These are phyloP conservation scores for Ilyonectria mors-panacis DNA, from an alignment of 2,329 filamentous ascomycete genomes.

Conservation along the genomic window DNA sequence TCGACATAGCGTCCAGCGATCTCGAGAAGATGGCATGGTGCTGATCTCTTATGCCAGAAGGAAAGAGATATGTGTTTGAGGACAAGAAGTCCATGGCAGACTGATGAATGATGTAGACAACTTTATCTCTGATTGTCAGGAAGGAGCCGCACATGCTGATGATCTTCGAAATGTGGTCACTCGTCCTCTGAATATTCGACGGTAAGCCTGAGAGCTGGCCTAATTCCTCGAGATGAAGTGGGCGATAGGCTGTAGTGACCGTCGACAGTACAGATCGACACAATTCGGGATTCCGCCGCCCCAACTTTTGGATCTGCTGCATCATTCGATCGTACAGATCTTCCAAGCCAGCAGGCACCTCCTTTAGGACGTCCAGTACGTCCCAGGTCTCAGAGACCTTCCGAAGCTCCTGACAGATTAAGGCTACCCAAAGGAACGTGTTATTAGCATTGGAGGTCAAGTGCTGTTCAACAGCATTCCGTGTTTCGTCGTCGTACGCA, in stretches of 20 bases:
- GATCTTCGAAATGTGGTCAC: slow-evolving; percentile 44
- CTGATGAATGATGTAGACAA: slow-evolving; percentile 57
- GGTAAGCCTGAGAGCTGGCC: slow-evolving; percentile 39
- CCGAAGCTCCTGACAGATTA: slow-evolving; percentile 37
- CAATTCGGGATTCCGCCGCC: not conserved
- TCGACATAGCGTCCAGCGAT: slow-evolving; percentile 52
- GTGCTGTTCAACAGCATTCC: slow-evolving; percentile 23
- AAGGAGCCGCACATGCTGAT: slow-evolving; percentile 57
- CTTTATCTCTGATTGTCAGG: slow-evolving; percentile 49
- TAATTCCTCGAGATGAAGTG: slow-evolving; percentile 53
- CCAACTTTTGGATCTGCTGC: slow-evolving; percentile 42
- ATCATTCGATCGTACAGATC: slow-evolving; percentile 58
- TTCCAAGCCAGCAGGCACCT: slow-evolving; percentile 54
- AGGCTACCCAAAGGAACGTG: slow-evolving; percentile 50
- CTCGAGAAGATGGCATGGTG: slow-evolving; percentile 52
- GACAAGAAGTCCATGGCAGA: slow-evolving; percentile 60
- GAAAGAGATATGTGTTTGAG: slow-evolving; percentile 50
- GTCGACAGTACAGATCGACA: slow-evolving; percentile 18
- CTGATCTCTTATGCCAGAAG: slow-evolving; percentile 39
- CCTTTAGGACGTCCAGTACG: slow-evolving; percentile 33
- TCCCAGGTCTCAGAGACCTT: slow-evolving; percentile 14
- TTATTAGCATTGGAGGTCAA: slow-evolving; percentile 52
- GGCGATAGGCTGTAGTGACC: slow-evolving; percentile 48
- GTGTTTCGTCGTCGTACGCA: slow-evolving; percentile 6
- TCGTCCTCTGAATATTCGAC: slow-evolving; percentile 29